Evolutionary conservation across 2,329 filamentous ascomycete species (phyloP), one percentile per base, ranked within the genome.

Genomic region (Fusarium continuum): DNA sequence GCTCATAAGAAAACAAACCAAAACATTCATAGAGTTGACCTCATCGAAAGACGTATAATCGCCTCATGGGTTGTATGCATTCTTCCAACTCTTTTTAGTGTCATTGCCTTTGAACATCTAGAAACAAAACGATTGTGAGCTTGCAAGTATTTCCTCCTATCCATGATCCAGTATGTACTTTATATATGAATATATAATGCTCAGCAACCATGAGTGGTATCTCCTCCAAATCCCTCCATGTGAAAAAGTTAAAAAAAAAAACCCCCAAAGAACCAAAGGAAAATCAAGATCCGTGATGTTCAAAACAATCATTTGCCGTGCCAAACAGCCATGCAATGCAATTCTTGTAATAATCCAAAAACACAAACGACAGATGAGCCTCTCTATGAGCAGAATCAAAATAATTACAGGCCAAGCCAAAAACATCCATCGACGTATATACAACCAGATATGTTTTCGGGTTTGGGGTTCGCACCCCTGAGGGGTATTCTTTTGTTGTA

Each of bases 291-390:
- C 64, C 64, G 35, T 67, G 40, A 61, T 53, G 43, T 51, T 52
- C 28, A 36, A 53, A 40, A 53, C 44, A 40, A 48, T 61, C 55
- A 53, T 49, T 57, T 53, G 50, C 51, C 51, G 45, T 57, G 54
- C 43, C 32, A 63, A 48, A 59, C 54, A 63, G 34, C 57, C 64
- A 52, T 52, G 66, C 66, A 65, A 68, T 68, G 66, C 67, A 66
- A 59, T 49, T 67, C 55, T 50, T 52, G 55, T 62, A 48, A 65
- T 40, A 23, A 55, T 55, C 36, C 32, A 53, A 54, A n/a, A 62
- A 45, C 19, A 49, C 38, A 59, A 62, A 46, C 29, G 20, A 40
- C 38, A 65, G 34, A 26, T 48, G 31, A 48, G 46, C 61, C 51
- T 57, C 60, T 61, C 55, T 65, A 62, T 61, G 35, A 60, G 25